Percentiles rank a stretch among this genome's conserved stretches.
These are phyloP conservation scores for Fusarium newnesense DNA, from an alignment of 2,329 filamentous ascomycete genomes.

Conservation along the genomic window DNA sequence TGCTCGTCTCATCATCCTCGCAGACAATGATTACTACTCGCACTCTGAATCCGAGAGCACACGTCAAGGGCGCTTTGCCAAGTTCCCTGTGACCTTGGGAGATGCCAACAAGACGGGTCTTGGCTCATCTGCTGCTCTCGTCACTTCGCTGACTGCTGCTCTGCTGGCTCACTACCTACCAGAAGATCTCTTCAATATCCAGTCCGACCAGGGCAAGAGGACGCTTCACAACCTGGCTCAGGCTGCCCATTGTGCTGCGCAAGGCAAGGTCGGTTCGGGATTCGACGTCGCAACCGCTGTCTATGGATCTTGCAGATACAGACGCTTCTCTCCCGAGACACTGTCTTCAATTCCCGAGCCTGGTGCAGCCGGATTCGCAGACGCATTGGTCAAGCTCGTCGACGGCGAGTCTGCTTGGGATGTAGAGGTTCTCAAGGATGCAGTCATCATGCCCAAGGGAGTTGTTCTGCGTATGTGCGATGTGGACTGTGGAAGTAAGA, in stretches of 20 bases:
- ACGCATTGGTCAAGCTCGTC: constrained; percentile 72
- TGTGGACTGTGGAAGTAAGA: constrained; percentile 93
- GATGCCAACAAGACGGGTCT: constrained; percentile 95
- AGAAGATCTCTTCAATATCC: constrained; percentile 64
- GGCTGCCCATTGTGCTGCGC: constrained; percentile 91
- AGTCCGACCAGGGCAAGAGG: constrained; percentile 62
- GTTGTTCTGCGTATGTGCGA: constrained; percentile 91
- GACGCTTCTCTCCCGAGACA: constrained; percentile 86
- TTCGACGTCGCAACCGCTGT: constrained; percentile 96
- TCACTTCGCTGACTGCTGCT: constrained; percentile 85
- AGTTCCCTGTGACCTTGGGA: constrained; percentile 79
- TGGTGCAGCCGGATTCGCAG: constrained; percentile 73
- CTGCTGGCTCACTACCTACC: constrained; percentile 81
- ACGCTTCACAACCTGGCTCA: constrained; percentile 93
- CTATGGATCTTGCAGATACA: constrained; percentile 90
- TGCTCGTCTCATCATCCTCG: constrained; percentile 84
- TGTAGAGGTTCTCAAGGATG: constrained; percentile 76
- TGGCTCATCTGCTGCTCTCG: constrained; percentile 92
- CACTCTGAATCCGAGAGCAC: constrained; percentile 51
- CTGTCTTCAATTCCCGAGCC: constrained; percentile 75
- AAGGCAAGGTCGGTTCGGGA: constrained; percentile 95
- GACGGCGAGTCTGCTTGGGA: constrained; percentile 78
- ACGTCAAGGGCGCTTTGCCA: constrained; percentile 70
- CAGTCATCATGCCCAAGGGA: constrained; percentile 76
- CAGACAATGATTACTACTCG: constrained; percentile 98